Evolutionary conservation across 1,139 yeast species (phyloP).

Genomic region (Meyerozyma smithsonii): DNA sequence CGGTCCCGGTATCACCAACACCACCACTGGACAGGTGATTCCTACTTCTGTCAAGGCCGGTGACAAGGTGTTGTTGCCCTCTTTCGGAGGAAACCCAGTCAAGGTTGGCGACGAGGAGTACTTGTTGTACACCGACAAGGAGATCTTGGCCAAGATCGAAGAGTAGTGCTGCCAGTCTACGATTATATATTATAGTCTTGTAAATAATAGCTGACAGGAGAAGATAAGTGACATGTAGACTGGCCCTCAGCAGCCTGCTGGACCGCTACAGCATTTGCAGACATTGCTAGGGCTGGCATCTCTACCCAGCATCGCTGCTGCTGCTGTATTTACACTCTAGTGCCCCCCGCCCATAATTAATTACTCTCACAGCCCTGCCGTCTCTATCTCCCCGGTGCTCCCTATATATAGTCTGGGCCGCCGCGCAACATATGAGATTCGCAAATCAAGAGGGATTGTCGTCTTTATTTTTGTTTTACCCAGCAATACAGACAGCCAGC

Average conservation of each 20-base stretch:
- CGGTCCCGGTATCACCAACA: constrained; percentile 75
- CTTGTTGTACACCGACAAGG: constrained; percentile 80
- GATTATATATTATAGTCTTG: neutral
- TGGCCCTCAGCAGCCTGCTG: neutral
- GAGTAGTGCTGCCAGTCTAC: constrained; percentile 12
- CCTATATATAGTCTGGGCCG: neutral
- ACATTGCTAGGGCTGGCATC: neutral
- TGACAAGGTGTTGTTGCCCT: constrained; percentile 90
- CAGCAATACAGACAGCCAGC: neutral
- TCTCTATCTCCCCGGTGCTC: neutral
- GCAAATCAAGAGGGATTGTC: neutral
- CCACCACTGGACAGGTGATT: constrained; percentile 59
- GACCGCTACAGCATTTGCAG: too few relatives aligned
- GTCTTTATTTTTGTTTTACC: neutral
- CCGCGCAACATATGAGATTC: neutral
- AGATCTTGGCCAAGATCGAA: constrained; percentile 86
- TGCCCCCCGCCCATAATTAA: too few relatives aligned
- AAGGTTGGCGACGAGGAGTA: constrained; percentile 82
- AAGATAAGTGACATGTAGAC: neutral
- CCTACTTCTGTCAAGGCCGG: constrained; percentile 78
- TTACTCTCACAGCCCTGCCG: too few relatives aligned
- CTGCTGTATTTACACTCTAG: too few relatives aligned
- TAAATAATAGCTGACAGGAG: neutral
- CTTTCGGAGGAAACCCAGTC: constrained; percentile 82
- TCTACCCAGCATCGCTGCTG: too few relatives aligned